Base-by-base conservation (phyloP, 2,329 filamentous ascomycete genomes). In the Pestalotiopsis sp. region DNA sequence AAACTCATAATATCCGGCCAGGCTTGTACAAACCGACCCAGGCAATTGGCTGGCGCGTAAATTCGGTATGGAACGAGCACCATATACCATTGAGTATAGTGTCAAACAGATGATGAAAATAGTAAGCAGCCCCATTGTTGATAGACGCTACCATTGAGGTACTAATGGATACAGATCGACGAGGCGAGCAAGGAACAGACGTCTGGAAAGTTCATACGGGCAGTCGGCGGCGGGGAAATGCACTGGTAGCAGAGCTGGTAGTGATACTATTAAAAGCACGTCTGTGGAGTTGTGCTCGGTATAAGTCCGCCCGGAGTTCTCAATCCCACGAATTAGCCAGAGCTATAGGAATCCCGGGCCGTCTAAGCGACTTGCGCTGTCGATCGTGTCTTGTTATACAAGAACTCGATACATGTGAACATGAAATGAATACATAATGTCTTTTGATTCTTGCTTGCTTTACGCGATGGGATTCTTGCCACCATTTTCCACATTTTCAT, bases 21-120 rank as follows among this genome's bases (percentile, higher is more conserved):
- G 73, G 14, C 68, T 73, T 31, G 69, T 71, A n/a, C 67, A 70
- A 58, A 74, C 72, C 6, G 73, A 58, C 17, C 68, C 58, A 11
- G 72, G 72, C 4, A 73, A 72, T 62, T 68, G 68, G 69, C 56
- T 65, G 38, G 72, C 71, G 36, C 65, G 67, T 23, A 49, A 67
- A 14, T 70, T 68, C 66, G 71, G 71, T 2, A 56, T 73, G 66
- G 70, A 68, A n/a, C 71, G 72, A 62, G 71, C 73, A 13, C 58
- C 70, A n/a, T 68, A 68, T 57, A 73, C 73, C 12, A 60, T 72
- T 27, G 71, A 73, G 25, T 65, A 72, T 56, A 72, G 70, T 49
- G 71, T 72, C 11, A 59, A 49, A 36, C 65, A 67, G 25, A 73
- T 71, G 67, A 72, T 73, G 68, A 70, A 69, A 67, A 9, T 68